Evolutionary conservation across 2,329 filamentous ascomycete species (phyloP), one percentile per base, ranked within the genome.

Genomic region (Torrubiella hemipterigena): DNA sequence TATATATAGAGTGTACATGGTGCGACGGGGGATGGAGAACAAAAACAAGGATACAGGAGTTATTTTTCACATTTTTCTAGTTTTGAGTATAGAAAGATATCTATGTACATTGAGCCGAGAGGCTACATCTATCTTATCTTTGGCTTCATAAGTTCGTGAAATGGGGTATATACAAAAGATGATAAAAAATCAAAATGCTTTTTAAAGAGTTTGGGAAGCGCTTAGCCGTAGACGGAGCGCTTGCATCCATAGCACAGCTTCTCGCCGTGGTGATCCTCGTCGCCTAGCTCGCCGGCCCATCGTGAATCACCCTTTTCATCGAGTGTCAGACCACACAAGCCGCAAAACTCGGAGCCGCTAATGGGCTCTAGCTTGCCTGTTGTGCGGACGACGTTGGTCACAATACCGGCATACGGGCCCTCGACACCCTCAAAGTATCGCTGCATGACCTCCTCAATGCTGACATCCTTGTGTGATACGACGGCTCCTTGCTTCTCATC

Each of bases 311-410:
- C 75, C 5, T 62, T 60, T 39, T 67, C 67, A 34, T 77, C 69
- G 10, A 86, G 61, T 20, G 73, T 70, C 55, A 81, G 72, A 30
- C 72, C 71, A 52, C 85, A 93, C 7, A 89, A 51, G 20, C 68
- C 65, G 46, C 85, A 93, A 18, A 47, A 47, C 5, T 34, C 45
- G n/a, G 44, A 49, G 7, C 50, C 52, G 2, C 59, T 43, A 1
- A 61, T 50, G 17, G 72, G 58, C 27, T 76, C 63, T 24, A 96
- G 65, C 56, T 93, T 94, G 31, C 76, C 78, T n/a, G 82, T 79
- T 20, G 89, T 98, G 39, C 85, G 75, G 5, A 95, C 89, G 8
- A 98, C 91, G 51, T 98, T 98, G 19, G 87, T 81, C 42, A 98
- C 87, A 34, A 96, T 85, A 33, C 82, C 84, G 4, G 87, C 83